phyloP scores from a whole-genome alignment of 495 filamentous ascomycete species.

The Collariella sp. region DNA sequence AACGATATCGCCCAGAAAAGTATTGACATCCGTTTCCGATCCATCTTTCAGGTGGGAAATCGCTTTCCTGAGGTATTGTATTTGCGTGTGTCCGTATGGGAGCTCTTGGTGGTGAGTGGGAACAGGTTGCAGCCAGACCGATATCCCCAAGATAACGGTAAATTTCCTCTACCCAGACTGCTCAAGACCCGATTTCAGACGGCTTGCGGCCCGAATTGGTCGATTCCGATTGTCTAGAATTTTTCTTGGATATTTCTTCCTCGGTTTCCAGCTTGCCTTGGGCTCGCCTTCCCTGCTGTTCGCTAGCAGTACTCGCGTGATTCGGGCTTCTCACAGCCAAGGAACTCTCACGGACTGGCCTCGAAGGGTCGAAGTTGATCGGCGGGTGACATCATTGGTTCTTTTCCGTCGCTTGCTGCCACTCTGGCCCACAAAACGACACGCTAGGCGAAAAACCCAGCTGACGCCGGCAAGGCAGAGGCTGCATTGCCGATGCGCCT shows the following conservation, averaged over 20 bases:
- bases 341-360: too few species aligned
- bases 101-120: too few species aligned
- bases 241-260: conserved; percentile 17
- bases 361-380: conserved; percentile 4
- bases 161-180: too few species aligned
- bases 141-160: too few species aligned
- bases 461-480: too few species aligned
- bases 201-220: neutral
- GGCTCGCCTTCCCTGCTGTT: neutral
- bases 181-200: neutral
- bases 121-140: too few species aligned
- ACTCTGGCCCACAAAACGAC: conserved; percentile 18
- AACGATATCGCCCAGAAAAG: neutral
- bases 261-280: too few species aligned
- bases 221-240: conserved; percentile 11
- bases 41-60: too few species aligned
- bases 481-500: neutral
- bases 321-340: neutral
- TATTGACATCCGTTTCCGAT: too few species aligned
- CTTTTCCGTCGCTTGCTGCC: conserved; percentile 9
- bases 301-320: neutral
- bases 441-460: neutral
- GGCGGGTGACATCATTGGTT: conserved; percentile 24
- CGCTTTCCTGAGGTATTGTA: too few species aligned
- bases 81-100: too few species aligned